A percentile compares a stretch with the other conserved stretches of the same genome.
phyloP scores from a whole-genome alignment of 345 rosid genomes.

The Linum trigynum region DNA sequence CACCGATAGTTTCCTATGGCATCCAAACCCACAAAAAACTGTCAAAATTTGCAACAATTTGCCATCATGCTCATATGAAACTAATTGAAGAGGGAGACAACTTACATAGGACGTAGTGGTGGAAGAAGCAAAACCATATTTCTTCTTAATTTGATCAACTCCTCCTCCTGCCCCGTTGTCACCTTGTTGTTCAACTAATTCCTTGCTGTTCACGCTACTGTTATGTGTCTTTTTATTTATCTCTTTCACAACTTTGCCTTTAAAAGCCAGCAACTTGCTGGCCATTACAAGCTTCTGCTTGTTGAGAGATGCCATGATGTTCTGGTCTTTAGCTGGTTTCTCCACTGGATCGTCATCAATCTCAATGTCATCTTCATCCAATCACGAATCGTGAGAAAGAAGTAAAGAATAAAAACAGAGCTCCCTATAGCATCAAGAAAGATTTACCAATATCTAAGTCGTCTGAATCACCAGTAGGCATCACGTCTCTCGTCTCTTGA shows the following conservation, averaged over 20 bases:
- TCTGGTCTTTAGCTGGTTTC: constrained; percentile 53
- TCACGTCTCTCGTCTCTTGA: constrained; percentile 4
- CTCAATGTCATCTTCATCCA: constrained; percentile 70
- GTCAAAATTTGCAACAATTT: not conserved
- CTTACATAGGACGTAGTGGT: constrained; percentile 38
- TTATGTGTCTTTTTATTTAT: constrained; percentile 55
- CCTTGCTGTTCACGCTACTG: constrained; percentile 33
- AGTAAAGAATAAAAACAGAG: not conserved
- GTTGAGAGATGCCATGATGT: constrained; percentile 49
- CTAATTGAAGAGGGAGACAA: constrained; percentile 4
- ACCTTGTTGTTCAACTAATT: constrained; percentile 58
- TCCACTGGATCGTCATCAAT: constrained; percentile 45
- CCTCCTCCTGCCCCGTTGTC: constrained; percentile 40
- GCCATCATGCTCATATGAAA: not conserved
- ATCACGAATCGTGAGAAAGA: constrained; percentile 51
- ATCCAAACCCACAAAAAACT: not conserved
- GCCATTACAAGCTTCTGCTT: constrained; percentile 52
- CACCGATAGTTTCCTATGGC: constrained; percentile 48
- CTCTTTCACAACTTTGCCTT: constrained; percentile 56
- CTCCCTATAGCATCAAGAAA: not conserved
- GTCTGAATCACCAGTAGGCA: constrained; percentile 33
- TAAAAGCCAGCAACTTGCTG: constrained; percentile 53
- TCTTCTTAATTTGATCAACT: constrained; percentile 82
- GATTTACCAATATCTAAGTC: constrained; percentile 60
- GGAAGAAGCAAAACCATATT: constrained; percentile 54